Conservation (phyloP, 257 asterid genomes). For the Osmanthus fragrans region DNA sequence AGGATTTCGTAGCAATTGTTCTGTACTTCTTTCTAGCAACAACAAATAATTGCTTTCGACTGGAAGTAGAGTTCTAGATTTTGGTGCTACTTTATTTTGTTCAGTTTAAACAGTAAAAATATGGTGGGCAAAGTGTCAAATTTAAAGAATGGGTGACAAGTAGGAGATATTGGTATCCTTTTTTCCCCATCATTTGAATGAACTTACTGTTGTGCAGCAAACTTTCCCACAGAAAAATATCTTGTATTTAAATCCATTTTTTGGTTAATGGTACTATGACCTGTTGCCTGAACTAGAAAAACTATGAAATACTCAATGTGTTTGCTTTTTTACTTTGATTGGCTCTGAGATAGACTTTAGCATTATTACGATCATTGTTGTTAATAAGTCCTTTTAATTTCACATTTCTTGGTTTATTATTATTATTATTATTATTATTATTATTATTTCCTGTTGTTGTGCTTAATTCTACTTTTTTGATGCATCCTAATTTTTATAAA, state of each 20-base stretch:
- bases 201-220: not conserved
- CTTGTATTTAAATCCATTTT: not conserved
- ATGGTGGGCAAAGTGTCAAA: not conserved
- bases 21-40: not conserved
- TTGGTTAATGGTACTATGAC: not conserved
- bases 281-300: not conserved
- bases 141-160: not conserved
- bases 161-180: not conserved
- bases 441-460: not conserved
- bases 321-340: not conserved
- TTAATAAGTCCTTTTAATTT: not conserved
- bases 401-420: not conserved
- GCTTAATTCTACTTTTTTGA: conserved; percentile 2
- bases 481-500: conserved; percentile 14
- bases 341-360: conserved; percentile 1
- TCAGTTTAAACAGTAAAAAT: not conserved
- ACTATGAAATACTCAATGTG: too few species aligned
- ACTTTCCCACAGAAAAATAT: not conserved
- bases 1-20: not conserved
- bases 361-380: not conserved
- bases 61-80: conserved; percentile 8
- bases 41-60: not conserved
- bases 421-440: not conserved
- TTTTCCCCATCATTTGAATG: not conserved
- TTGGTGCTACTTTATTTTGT: conserved; percentile 1